Percentiles rank a stretch among this genome's conserved stretches.
Conservation (phyloP, 352 stramenopile genomes). For the Heterotrichella gracilis region DNA sequence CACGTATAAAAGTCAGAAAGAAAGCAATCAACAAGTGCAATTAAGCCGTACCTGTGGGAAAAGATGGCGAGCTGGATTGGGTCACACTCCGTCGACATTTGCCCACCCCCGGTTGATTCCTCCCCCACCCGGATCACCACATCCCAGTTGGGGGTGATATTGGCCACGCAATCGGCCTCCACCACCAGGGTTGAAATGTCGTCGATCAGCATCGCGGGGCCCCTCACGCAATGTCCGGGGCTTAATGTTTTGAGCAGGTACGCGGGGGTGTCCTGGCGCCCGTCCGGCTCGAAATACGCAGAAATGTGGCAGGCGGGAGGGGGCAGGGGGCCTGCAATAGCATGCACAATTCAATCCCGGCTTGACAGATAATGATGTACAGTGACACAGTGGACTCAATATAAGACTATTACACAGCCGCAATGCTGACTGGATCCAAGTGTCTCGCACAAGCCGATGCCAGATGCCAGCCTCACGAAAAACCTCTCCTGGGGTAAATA, state of each 20-base stretch:
- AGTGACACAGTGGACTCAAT: no score
- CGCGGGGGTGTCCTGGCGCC: conserved; percentile 40
- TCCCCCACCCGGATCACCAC: conserved; percentile 30
- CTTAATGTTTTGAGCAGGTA: conserved; percentile 55
- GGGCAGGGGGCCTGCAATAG: conserved; percentile 15
- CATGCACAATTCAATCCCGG: no score
- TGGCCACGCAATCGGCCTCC: conserved; percentile 59
- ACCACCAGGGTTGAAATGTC: conserved; percentile 84
- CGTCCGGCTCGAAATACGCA: conserved; percentile 37
- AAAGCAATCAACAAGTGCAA: no score
- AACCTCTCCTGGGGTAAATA: no score
- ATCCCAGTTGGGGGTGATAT: conserved; percentile 62
- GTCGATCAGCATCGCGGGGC: conserved; percentile 83
- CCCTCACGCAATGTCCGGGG: conserved; percentile 35
- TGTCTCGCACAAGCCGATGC: no score
- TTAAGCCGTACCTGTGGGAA: no score
- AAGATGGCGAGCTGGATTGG: conserved; percentile 81
- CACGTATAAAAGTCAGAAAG: no score
- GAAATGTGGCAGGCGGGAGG: conserved; percentile 13
- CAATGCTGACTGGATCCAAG: no score
- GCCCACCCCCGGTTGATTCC: conserved; percentile 14
- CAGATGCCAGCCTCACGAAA: no score
- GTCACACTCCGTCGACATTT: conserved; percentile 33
- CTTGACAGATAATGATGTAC: no score
- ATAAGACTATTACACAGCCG: no score